Evolutionary conservation across 2,329 filamentous ascomycete genomes (phyloP), one percentile per base, ranked within the genome.

Genomic region (Pestalotiopsis sp.): DNA sequence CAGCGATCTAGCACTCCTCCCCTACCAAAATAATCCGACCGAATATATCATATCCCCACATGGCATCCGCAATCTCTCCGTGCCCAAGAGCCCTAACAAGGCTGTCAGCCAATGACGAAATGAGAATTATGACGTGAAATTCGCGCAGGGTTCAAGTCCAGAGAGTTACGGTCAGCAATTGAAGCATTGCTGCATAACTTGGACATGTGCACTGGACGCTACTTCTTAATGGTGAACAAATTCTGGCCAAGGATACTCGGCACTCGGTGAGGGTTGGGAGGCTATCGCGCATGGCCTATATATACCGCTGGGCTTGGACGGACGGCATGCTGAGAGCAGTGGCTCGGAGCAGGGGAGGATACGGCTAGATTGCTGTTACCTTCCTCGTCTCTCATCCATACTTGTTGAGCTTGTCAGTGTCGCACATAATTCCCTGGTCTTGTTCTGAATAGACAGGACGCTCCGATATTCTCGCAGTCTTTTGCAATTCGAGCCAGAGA

Each of bases 81-180:
- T 39, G 17, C 27, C 27, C 9, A 31, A 31, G 61, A 56, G 63
- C 63, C 63, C 63, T 66, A 66, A 66, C 14, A 31, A 25, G 20
- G 13, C 31, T 57, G 49, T 27, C 27, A 66, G 36, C 63, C 63
- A 66, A 66, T 66, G 63, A 58, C 63, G 63, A 58, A 39, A 66
- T 66, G 11, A 45, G 20, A 56, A 57, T 66, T 56, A 38, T 57
- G 49, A 58, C 27, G 49, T 36, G 23, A 57, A 66, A 66, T 66
- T 66, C 63, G 63, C 63, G 63, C 63, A 66, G 41, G 36, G 25
- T 31, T 23, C n/a, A 45, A n/a, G 20, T 39, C 23, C 31, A 63
- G 7, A 13, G 23, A 60, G 23, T 60, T 60, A 20, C 25, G 23
- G 57, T 60, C 31, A 60, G 25, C 25, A 60, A 27, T 7, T 60